A percentile compares a stretch with the other conserved stretches of the same genome.
phyloP scores from a whole-genome alignment of 2,329 filamentous ascomycete species.

The Arthrobotrys sinensis region DNA sequence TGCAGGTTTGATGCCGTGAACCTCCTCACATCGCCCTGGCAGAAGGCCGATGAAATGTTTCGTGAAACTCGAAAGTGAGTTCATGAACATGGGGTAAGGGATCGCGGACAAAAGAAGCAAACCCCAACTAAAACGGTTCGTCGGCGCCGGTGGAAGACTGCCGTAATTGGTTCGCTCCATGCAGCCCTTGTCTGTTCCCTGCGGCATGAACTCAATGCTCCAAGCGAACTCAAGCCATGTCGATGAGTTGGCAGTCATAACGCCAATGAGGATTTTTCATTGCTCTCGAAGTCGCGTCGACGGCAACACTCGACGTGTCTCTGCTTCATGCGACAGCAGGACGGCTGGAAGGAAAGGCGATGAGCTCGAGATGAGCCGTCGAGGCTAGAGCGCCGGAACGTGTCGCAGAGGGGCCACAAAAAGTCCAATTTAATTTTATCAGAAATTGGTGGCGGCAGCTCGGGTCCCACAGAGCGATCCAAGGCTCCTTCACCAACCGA shows the following conservation, averaged over 20 bases:
- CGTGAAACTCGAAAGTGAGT: slow-evolving; percentile 45
- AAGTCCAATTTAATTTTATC: slow-evolving; percentile 44
- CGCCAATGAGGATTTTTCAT: slow-evolving; percentile 36
- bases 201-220: slow-evolving; percentile 46
- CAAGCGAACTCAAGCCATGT: slow-evolving; percentile 56
- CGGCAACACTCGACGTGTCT: slow-evolving; percentile 52
- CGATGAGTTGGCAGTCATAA: slow-evolving; percentile 59
- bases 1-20: slow-evolving; percentile 46
- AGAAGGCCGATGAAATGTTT: slow-evolving; percentile 39
- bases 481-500: slow-evolving; percentile 53
- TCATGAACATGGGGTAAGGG: slow-evolving; percentile 39
- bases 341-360: slow-evolving; percentile 29
- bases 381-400: slow-evolving; percentile 7
- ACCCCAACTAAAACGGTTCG: slow-evolving; percentile 45
- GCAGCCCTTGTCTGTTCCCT: slow-evolving; percentile 44
- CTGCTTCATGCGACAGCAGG: slow-evolving; percentile 31
- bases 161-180: slow-evolving; percentile 54
- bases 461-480: slow-evolving; percentile 43
- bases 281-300: slow-evolving; percentile 34
- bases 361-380: slow-evolving; percentile 20
- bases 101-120: slow-evolving; percentile 47
- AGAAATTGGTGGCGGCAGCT: slow-evolving; percentile 60
- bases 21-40: slow-evolving; percentile 40
- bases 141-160: slow-evolving; percentile 37
- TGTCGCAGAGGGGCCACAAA: slow-evolving; percentile 26